phyloP scores from a whole-genome alignment of 345 rosid genomes.

The Moricandia moricandioides region DNA sequence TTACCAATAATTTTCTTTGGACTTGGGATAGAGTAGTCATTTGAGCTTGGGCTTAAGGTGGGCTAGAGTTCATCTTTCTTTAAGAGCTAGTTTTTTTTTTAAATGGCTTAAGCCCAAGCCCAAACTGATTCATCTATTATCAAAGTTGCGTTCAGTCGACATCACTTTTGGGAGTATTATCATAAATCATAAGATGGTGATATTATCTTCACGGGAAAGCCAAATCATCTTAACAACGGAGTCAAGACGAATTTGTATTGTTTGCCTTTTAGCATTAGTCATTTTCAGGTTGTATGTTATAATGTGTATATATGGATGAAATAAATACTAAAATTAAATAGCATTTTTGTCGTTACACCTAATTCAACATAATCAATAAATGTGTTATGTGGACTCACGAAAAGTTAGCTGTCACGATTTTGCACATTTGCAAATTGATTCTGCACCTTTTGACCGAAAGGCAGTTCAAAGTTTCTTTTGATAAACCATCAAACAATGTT shows the following conservation, averaged over 20 bases:
- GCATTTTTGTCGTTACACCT: slow-evolving; percentile 27
- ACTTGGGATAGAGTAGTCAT: neutral
- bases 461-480: slow-evolving; percentile 7
- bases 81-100: neutral
- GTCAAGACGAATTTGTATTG: neutral
- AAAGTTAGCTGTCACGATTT: slow-evolving; percentile 34
- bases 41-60: neutral
- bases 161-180: neutral
- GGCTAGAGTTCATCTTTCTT: neutral
- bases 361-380: neutral
- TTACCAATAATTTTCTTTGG: neutral
- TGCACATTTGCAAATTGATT: slow-evolving; percentile 11
- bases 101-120: neutral
- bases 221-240: neutral
- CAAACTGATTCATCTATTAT: neutral
- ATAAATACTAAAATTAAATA: slow-evolving; percentile 17
- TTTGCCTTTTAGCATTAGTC: neutral
- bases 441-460: slow-evolving; percentile 31
- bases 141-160: neutral
- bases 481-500: slow-evolving; percentile 1
- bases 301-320: neutral
- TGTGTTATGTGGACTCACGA: slow-evolving; percentile 18
- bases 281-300: neutral
- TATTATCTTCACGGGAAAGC: slow-evolving; percentile 24
- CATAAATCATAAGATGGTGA: neutral